Evolutionary conservation across 2,329 filamentous ascomycete species (phyloP).

Genomic region (Alternaria viburni): DNA sequence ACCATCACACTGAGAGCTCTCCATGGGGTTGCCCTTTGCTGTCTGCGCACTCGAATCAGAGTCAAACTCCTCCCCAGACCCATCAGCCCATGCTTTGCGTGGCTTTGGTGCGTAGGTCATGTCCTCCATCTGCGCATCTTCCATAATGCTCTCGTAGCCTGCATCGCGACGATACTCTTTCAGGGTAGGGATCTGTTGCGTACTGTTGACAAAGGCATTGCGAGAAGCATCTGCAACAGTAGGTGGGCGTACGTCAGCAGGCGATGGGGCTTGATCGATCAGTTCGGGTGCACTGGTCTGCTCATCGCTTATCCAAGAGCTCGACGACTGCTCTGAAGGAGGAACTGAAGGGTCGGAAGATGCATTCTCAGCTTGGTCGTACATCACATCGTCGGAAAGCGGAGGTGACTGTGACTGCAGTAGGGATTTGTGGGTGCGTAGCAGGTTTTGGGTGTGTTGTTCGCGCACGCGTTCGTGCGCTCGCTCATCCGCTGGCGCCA

Average conservation of each 20-base stretch:
- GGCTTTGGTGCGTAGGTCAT: slow-evolving; percentile 13
- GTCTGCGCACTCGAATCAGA: slow-evolving; percentile 31
- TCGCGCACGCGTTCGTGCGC: slow-evolving; percentile 43
- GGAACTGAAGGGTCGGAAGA: slow-evolving; percentile 24
- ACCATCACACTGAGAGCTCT: slow-evolving; percentile 13
- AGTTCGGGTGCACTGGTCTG: slow-evolving; percentile 21
- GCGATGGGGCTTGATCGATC: slow-evolving; percentile 12
- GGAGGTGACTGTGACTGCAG: slow-evolving; percentile 29
- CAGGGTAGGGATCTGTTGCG: slow-evolving; percentile 48
- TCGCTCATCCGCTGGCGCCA: slow-evolving; percentile 36
- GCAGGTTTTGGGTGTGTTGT: slow-evolving; percentile 47
- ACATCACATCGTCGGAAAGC: slow-evolving; percentile 26
- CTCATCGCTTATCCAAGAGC: slow-evolving; percentile 26
- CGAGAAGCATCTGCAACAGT: slow-evolving; percentile 43
- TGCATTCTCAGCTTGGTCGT: slow-evolving; percentile 15
- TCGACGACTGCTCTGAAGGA: slow-evolving; percentile 25
- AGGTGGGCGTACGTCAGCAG: slow-evolving; percentile 9
- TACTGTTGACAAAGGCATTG: slow-evolving; percentile 53
- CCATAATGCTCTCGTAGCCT: slow-evolving; percentile 11
- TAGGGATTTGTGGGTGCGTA: slow-evolving; percentile 20
- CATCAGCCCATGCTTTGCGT: slow-evolving; percentile 45
- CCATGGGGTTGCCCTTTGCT: slow-evolving; percentile 23
- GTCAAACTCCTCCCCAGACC: slow-evolving; percentile 46
- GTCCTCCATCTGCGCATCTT: slow-evolving; percentile 37
- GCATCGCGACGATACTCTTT: slow-evolving; percentile 21